Evolutionary conservation across 169 alveolate species (phyloP).

Genomic region (Babesia caballi): DNA sequence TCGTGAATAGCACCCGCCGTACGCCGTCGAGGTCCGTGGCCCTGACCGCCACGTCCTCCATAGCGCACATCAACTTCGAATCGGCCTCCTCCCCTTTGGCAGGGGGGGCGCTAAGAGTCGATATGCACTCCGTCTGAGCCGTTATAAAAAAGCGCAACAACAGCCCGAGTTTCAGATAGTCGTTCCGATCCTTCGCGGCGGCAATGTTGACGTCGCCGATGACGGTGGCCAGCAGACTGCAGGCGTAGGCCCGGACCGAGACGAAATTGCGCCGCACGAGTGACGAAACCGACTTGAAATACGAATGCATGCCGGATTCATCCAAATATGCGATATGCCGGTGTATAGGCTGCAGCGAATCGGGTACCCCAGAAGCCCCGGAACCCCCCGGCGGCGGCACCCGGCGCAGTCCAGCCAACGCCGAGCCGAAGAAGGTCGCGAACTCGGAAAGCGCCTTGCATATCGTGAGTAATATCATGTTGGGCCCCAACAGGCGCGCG

Average conservation of each 20-base stretch:
- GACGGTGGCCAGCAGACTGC: constrained; percentile 8
- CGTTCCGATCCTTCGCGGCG: constrained; percentile 35
- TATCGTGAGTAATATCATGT: constrained; percentile 18
- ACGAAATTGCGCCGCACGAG: constrained; percentile 10
- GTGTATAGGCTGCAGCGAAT: neutral
- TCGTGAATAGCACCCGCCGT: neutral
- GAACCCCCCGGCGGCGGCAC: neutral
- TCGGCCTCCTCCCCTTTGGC: neutral
- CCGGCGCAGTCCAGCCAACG: neutral
- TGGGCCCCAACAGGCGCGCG: constrained; percentile 34
- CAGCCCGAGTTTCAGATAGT: constrained; percentile 30
- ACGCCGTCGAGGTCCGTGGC: neutral
- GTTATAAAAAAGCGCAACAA: constrained; percentile 27
- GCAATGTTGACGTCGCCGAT: constrained; percentile 9
- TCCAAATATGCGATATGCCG: neutral
- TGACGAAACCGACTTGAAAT: neutral
- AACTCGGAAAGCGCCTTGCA: constrained; percentile 45
- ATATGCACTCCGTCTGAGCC: constrained; percentile 1
- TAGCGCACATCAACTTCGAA: neutral
- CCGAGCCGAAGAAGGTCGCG: constrained; percentile 3
- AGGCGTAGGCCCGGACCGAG: constrained; percentile 12
- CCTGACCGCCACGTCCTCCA: neutral
- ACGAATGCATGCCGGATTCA: neutral
- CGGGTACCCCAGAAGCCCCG: neutral
- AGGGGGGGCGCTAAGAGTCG: neutral